Evolutionary conservation across 2,329 filamentous ascomycete species (phyloP).

Genomic region (Trichoderma semiorbis): DNA sequence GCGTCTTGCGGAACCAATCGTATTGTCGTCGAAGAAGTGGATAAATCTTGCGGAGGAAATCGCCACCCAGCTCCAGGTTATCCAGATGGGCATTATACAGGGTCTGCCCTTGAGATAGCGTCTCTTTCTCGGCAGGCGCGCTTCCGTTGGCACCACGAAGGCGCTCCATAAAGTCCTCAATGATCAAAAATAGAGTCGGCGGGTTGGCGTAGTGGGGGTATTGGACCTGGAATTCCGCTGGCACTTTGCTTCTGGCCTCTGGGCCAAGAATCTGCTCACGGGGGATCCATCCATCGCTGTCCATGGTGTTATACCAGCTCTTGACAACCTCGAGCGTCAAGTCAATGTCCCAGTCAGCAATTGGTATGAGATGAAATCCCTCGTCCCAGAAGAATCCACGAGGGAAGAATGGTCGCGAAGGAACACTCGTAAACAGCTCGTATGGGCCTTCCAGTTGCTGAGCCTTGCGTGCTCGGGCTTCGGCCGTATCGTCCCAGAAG

Average conservation of each 20-base stretch:
- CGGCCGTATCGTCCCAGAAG: slow-evolving; percentile 89
- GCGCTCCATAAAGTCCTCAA: slow-evolving; percentile 81
- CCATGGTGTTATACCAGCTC: slow-evolving; percentile 95
- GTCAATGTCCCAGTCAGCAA: slow-evolving; percentile 92
- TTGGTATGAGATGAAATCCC: slow-evolving; percentile 88
- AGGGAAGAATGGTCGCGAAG: slow-evolving; percentile 93
- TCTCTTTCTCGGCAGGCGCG: slow-evolving; percentile 41
- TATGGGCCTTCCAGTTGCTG: slow-evolving; percentile 75
- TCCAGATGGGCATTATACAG: slow-evolving; percentile 64
- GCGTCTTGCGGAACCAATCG: slow-evolving; percentile 91
- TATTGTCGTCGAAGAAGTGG: slow-evolving; percentile 86
- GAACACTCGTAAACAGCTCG: slow-evolving; percentile 86
- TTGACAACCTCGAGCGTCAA: slow-evolving; percentile 82
- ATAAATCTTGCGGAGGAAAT: slow-evolving; percentile 75
- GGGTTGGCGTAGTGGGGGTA: slow-evolving; percentile 98
- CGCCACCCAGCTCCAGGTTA: slow-evolving; percentile 62
- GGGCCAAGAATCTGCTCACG: slow-evolving; percentile 90
- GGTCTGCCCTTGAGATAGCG: slow-evolving; percentile 40
- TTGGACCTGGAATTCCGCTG: slow-evolving; percentile 86
- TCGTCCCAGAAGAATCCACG: slow-evolving; percentile 98
- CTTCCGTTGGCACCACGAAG: slow-evolving; percentile 57
- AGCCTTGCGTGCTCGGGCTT: slow-evolving; percentile 66
- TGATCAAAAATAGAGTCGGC: slow-evolving; percentile 85
- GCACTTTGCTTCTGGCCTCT: slow-evolving; percentile 94
- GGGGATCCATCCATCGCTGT: slow-evolving; percentile 95